A percentile compares a stretch with the other conserved stretches of the same genome.
Evolutionary conservation across 1,284 basidiomycete species (phyloP).

Genomic region (Pseudozyma hubeiensis): DNA sequence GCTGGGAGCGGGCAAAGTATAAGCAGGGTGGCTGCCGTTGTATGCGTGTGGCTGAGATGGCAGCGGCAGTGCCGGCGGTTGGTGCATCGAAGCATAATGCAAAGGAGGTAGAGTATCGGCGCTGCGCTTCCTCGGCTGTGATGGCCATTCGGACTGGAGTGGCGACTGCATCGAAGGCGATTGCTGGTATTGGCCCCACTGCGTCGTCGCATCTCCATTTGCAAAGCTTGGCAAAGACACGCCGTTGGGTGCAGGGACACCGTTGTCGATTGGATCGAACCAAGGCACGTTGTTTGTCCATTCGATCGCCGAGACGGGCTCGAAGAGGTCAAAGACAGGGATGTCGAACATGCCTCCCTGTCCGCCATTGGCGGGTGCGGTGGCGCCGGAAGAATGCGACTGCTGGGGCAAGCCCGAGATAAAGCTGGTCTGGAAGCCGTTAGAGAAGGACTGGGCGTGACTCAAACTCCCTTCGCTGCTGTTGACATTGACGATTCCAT

Average conservation of each 20-base stretch:
- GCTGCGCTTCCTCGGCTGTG: slow-evolving; percentile 18
- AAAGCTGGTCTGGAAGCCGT: slow-evolving; percentile 20
- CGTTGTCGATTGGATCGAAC: slow-evolving; percentile 38
- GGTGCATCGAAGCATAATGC: slow-evolving; percentile 16
- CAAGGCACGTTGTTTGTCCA: slow-evolving; percentile 50
- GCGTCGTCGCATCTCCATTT: slow-evolving; percentile 11
- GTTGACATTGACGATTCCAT: not conserved
- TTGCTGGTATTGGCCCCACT: slow-evolving; percentile 11
- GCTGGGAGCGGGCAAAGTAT: not conserved
- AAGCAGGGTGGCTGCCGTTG: slow-evolving; percentile 13
- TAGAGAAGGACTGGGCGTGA: slow-evolving; percentile 22
- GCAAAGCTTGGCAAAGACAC: slow-evolving; percentile 11
- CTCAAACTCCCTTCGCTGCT: slow-evolving; percentile 9
- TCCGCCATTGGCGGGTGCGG: slow-evolving; percentile 4
- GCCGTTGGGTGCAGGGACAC: not conserved
- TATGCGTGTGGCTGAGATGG: slow-evolving; percentile 8
- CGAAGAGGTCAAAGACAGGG: slow-evolving; percentile 41
- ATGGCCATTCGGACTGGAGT: slow-evolving; percentile 18
- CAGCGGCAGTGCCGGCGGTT: slow-evolving; percentile 7
- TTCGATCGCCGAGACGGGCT: slow-evolving; percentile 22
- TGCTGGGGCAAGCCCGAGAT: slow-evolving; percentile 21
- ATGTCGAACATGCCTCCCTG: slow-evolving; percentile 49
- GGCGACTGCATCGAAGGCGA: not conserved
- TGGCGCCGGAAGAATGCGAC: not conserved
- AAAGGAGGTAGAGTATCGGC: slow-evolving; percentile 22